Conservation (phyloP, 2,329 filamentous ascomycete species). For the Botrytis galanthina region DNA sequence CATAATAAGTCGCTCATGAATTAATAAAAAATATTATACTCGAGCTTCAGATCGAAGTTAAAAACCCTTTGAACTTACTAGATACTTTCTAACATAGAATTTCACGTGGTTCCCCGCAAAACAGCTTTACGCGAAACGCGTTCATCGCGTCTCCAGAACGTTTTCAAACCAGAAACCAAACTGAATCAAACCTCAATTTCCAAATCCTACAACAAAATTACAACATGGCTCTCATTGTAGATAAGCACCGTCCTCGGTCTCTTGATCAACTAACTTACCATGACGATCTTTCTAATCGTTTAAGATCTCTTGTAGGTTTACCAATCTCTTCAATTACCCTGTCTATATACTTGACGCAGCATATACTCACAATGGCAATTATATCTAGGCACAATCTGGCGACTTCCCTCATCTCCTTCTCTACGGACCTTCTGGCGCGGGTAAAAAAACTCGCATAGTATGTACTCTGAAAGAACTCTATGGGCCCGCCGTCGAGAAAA, state of each 20-base stretch:
- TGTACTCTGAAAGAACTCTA: constrained; percentile 94
- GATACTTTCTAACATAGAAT: background rate
- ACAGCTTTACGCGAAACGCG: constrained; percentile 22
- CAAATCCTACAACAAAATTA: background rate
- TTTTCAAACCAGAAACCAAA: background rate
- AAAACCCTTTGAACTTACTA: background rate
- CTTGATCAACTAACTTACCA: constrained; percentile 84
- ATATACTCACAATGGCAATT: constrained; percentile 22
- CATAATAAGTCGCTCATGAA: background rate
- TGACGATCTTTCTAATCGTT: constrained; percentile 77
- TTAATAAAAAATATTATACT: background rate
- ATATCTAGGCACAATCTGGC: constrained; percentile 78
- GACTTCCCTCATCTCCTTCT: constrained; percentile 98
- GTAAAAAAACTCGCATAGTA: constrained; percentile 96
- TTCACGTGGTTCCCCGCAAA: constrained; percentile 21
- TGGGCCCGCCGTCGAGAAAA: constrained; percentile 96
- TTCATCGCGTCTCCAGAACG: constrained; percentile 13
- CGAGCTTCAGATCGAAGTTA: background rate
- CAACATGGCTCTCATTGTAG: constrained; percentile 66
- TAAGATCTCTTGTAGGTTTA: constrained; percentile 73
- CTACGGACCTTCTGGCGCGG: constrained; percentile 92
- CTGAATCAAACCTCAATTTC: background rate
- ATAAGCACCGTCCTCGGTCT: constrained; percentile 70
- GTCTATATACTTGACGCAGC: background rate
- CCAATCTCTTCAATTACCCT: background rate